Evolutionary conservation across 164 flowering plant genomes (phyloP).

Genomic region (Nymphaea thermarum): DNA sequence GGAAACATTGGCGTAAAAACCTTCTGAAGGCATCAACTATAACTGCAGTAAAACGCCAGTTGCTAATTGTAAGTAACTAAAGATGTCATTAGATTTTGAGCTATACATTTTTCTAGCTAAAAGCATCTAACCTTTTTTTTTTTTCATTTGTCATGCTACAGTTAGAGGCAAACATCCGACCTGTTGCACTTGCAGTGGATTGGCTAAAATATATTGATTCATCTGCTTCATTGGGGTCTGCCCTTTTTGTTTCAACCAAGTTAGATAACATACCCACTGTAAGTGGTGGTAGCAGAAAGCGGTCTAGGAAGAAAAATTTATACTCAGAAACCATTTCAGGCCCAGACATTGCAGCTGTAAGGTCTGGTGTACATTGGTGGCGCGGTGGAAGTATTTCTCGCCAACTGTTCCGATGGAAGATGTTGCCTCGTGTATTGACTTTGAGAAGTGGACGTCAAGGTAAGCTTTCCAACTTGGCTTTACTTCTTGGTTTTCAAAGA

Average conservation of each 20-base stretch:
- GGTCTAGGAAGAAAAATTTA: slow-evolving; percentile 17
- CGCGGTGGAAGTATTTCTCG: slow-evolving; percentile 88
- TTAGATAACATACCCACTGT: slow-evolving; percentile 35
- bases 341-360: slow-evolving; percentile 22
- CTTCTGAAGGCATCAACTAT: slow-evolving; percentile 40
- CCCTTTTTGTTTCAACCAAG: slow-evolving; percentile 42
- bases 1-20: slow-evolving; percentile 46
- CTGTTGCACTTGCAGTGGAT: slow-evolving; percentile 54
- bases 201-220: slow-evolving; percentile 82
- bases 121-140: not conserved
- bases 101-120: slow-evolving; percentile 1
- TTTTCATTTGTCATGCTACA: slow-evolving; percentile 19
- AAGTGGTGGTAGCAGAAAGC: slow-evolving; percentile 39
- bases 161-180: slow-evolving; percentile 78
- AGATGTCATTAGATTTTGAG: not conserved
- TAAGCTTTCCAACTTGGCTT: slow-evolving; percentile 12
- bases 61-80: slow-evolving; percentile 47
- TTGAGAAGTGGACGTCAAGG: slow-evolving; percentile 85
- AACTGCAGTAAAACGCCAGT: slow-evolving; percentile 34
- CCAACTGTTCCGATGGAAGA: slow-evolving; percentile 68
- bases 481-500: not conserved
- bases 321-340: slow-evolving; percentile 26
- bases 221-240: slow-evolving; percentile 57
- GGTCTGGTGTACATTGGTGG: slow-evolving; percentile 73
- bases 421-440: slow-evolving; percentile 56